Evolutionary conservation across 352 stramenopile species (phyloP).

Genomic region (Phytophthora sojae): DNA sequence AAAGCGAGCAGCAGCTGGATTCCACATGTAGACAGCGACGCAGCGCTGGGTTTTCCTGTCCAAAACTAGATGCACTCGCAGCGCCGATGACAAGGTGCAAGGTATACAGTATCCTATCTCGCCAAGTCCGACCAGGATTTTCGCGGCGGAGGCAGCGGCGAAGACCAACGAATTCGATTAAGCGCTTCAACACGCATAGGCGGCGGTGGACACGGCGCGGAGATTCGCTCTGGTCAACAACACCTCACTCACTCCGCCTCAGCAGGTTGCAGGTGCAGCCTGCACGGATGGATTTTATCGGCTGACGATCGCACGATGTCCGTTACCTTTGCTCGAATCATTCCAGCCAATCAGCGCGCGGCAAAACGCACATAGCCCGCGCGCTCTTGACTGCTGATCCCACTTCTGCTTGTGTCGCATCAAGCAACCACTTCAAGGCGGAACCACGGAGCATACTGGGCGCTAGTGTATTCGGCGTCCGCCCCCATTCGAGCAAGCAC

Average conservation of each 20-base stretch:
- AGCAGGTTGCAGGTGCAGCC: neutral
- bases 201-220: slow-evolving; percentile 14
- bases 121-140: neutral
- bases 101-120: neutral
- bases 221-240: slow-evolving; percentile 13
- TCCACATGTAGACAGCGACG: neutral
- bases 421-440: slow-evolving; percentile 24
- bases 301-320: slow-evolving; percentile 18
- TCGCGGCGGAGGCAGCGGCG: neutral
- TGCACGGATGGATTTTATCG: slow-evolving; percentile 22
- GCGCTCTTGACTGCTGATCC: slow-evolving; percentile 19
- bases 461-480: slow-evolving; percentile 15
- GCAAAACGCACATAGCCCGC: slow-evolving; percentile 3
- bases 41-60: neutral
- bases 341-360: slow-evolving; percentile 16
- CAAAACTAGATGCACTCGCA: neutral
- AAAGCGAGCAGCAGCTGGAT: neutral
- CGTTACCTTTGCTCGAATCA: slow-evolving; percentile 27
- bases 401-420: slow-evolving; percentile 30
- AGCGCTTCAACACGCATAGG: slow-evolving; percentile 5
- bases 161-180: slow-evolving; percentile 26
- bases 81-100: too few relatives aligned
- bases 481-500: slow-evolving; percentile 11
- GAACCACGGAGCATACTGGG: slow-evolving; percentile 27
- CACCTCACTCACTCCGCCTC: neutral